A percentile compares a stretch with the other conserved stretches of the same genome.
Conservation (phyloP, 1,284 basidiomycete genomes). For the Marasmius oreades region DNA sequence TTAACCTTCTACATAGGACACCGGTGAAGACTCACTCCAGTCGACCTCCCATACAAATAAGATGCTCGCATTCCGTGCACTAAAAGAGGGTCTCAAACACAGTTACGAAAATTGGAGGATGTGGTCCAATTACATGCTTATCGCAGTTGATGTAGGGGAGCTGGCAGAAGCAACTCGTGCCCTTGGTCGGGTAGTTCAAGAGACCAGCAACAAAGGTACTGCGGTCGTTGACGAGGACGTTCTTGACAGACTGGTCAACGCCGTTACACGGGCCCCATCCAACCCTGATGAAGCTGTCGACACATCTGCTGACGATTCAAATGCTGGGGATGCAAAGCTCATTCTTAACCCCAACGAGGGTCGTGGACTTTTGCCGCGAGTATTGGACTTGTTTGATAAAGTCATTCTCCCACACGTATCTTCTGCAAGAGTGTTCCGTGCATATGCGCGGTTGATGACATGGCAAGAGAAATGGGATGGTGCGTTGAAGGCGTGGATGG, state of each 20-base stretch:
- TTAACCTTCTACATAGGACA: conserved; percentile 14
- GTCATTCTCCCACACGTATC: conserved; percentile 78
- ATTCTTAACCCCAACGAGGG: conserved; percentile 57
- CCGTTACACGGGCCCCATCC: conserved; percentile 63
- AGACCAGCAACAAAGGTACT: conserved; percentile 65
- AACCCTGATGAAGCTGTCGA: conserved; percentile 34
- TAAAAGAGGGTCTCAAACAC: conserved; percentile 84
- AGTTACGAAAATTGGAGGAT: conserved; percentile 94
- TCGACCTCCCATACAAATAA: conserved; percentile 68
- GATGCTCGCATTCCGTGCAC: conserved; percentile 89
- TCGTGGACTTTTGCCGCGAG: conserved; percentile 58
- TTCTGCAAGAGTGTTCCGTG: conserved; percentile 69
- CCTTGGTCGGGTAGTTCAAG: conserved; percentile 79
- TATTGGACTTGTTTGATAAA: conserved; percentile 70
- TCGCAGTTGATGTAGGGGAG: conserved; percentile 91
- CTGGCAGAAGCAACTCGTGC: conserved; percentile 86
- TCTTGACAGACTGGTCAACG: conserved; percentile 82
- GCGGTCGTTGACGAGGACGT: conserved; percentile 80
- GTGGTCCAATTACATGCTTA: conserved; percentile 98
- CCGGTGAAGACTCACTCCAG: conserved; percentile 19
- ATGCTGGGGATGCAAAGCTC: conserved; percentile 19
- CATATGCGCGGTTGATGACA: conserved; percentile 76
- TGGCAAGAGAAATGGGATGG: conserved; percentile 73
- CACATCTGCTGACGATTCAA: conserved; percentile 11
- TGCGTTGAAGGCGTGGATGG: conserved; percentile 77